Evolutionary conservation across 176 grass and related monocot species (phyloP).

Genomic region (Aegilops speltoides): DNA sequence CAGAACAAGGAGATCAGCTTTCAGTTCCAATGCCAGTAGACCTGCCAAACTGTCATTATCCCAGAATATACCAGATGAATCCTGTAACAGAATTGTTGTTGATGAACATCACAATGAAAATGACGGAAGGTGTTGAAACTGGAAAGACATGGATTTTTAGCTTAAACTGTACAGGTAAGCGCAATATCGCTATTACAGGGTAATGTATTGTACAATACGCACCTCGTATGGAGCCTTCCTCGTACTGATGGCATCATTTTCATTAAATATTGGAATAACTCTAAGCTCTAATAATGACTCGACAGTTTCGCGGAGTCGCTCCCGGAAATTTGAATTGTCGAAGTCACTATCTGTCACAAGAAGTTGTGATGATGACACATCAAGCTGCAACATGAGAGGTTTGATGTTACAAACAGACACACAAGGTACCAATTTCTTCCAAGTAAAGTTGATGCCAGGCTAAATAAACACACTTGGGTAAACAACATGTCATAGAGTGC

Average conservation of each 20-base stretch:
- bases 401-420: slow-evolving; percentile 26
- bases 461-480: slow-evolving; percentile 64
- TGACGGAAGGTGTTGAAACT: background rate
- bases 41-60: slow-evolving; percentile 99
- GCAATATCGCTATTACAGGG: background rate
- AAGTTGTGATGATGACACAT: slow-evolving; percentile 92
- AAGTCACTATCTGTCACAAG: slow-evolving; percentile 97
- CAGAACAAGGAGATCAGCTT: slow-evolving; percentile 88
- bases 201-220: slow-evolving; percentile 17
- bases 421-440: background rate
- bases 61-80: slow-evolving; percentile 99
- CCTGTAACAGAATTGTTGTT: slow-evolving; percentile 49
- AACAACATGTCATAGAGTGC: slow-evolving; percentile 91
- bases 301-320: slow-evolving; percentile 69
- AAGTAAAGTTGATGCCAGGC: slow-evolving; percentile 2
- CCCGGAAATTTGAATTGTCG: slow-evolving; percentile 73
- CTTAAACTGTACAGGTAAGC: background rate
- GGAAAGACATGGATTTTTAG: background rate
- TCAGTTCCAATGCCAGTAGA: slow-evolving; percentile 85
- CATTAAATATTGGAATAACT: slow-evolving; percentile 97
- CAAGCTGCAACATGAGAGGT: slow-evolving; percentile 66
- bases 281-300: slow-evolving; percentile 64
- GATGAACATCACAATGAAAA: slow-evolving; percentile 6
- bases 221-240: slow-evolving; percentile 99
- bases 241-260: slow-evolving; percentile 98